Evolutionary conservation across 2,329 filamentous ascomycete species (phyloP), one percentile per base, ranked within the genome.

Genomic region (Colletotrichum cereale): DNA sequence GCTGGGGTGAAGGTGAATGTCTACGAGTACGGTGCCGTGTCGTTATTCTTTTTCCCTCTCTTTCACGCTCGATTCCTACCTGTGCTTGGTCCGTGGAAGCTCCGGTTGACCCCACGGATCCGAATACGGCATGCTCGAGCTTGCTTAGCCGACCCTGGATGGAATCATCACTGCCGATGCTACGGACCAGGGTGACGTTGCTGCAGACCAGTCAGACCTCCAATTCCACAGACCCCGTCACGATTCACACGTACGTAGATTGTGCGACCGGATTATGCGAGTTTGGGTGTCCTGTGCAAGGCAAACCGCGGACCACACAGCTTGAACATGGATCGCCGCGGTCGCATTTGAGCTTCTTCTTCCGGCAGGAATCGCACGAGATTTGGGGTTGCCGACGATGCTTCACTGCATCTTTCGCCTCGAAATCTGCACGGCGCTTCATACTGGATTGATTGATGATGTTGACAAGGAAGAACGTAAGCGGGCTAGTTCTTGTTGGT

Each of bases 261-360:
- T 11, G 29, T 18, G 2, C 12, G 16, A 31, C 38, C 2, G 42
- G n/a, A 1, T 14, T 50, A 29, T 50, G 58, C 29, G 58, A 38
- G 0, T 11, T 60, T 21, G 68, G 61, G 26, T 71, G 71, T 16
- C 75, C 75, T 7, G 75, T 67, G 62, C 79, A 80, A 11, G 71
- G 31, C 31, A 78, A 63, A 0, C 75, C 74, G 21, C 79, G 77
- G 8, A 76, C 66, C 16, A 73, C 65, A 55, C 79, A 80, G 57
- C 75, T 79, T 14, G 74, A 74, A 48, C 79, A 80, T 6, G 79
- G 79, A 26, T 71, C 52, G 2, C 52, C 69, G 21, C 78, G 74
- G 67, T 79, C 78, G 63, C 79, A 80, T 69, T 80, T 80, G 56
- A 80, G 75, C 74, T 80, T 80, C 67, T 78, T 80, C 34, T 57